Percentiles rank a stretch among this genome's conserved stretches.
Evolutionary conservation across 1,139 yeast genomes (phyloP).

Genomic region (Zhuliangozyma blackwelliae): DNA sequence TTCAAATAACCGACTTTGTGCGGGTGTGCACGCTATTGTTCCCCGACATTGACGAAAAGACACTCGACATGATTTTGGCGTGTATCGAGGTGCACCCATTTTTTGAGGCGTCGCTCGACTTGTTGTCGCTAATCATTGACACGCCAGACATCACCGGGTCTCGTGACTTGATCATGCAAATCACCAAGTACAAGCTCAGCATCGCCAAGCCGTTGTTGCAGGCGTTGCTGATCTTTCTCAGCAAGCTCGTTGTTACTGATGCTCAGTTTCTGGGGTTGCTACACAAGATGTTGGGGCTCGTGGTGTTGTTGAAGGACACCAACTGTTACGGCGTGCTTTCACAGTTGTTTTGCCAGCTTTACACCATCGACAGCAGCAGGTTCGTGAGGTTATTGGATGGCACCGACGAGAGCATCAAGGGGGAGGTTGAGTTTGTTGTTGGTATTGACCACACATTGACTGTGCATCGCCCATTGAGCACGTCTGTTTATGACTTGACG

Average conservation of each 20-base stretch:
- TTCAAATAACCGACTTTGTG: slow-evolving; percentile 31
- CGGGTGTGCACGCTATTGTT: slow-evolving; percentile 29
- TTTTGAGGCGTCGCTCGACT: slow-evolving; percentile 23
- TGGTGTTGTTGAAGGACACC: slow-evolving; percentile 30
- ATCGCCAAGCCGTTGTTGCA: slow-evolving; percentile 27
- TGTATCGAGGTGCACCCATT: slow-evolving; percentile 24
- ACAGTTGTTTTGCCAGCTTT: slow-evolving; percentile 24
- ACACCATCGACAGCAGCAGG: slow-evolving; percentile 25
- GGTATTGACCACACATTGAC: slow-evolving; percentile 27
- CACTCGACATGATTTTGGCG: slow-evolving; percentile 20
- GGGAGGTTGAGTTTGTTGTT: slow-evolving; percentile 31
- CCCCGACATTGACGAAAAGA: slow-evolving; percentile 19
- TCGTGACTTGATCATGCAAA: slow-evolving; percentile 33
- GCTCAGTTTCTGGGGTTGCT: slow-evolving; percentile 26
- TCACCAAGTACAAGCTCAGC: slow-evolving; percentile 28
- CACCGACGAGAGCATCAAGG: slow-evolving; percentile 21
- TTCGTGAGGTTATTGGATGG: slow-evolving; percentile 26
- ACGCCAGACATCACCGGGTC: slow-evolving; percentile 28
- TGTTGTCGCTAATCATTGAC: slow-evolving; percentile 29
- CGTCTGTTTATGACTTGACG: slow-evolving; percentile 23
- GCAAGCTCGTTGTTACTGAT: slow-evolving; percentile 33
- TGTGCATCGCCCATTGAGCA: slow-evolving; percentile 12
- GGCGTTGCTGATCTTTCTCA: slow-evolving; percentile 23
- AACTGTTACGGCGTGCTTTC: slow-evolving; percentile 22
- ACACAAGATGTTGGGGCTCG: slow-evolving; percentile 28